Percentiles rank a stretch among this genome's conserved stretches.
These are phyloP conservation scores for Artemisia argyi DNA, from an alignment of 129 eudicot species.

Conservation along the genomic window DNA sequence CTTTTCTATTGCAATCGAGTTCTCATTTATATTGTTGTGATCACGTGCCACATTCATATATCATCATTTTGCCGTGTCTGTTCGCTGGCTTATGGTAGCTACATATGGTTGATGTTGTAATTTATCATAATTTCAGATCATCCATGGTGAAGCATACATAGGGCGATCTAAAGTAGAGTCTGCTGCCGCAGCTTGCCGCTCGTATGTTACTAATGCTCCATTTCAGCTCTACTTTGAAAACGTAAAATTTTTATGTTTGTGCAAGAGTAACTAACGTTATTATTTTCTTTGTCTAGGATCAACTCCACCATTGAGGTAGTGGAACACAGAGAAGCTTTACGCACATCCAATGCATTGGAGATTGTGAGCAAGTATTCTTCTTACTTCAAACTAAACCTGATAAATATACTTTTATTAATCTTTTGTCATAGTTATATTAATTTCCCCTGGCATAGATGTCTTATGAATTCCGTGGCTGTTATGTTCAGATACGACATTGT, in stretches of 20 bases:
- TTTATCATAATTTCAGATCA: slow-evolving; percentile 49
- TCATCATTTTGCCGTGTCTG: neutral
- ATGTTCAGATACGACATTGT: slow-evolving; percentile 75
- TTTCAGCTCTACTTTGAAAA: neutral
- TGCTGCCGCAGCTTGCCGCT: slow-evolving; percentile 96
- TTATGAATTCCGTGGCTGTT: slow-evolving; percentile 40
- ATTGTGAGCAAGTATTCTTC: slow-evolving; percentile 90
- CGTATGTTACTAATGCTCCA: slow-evolving; percentile 48
- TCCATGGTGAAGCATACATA: slow-evolving; percentile 85
- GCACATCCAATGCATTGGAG: slow-evolving; percentile 88
- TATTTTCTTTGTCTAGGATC: slow-evolving; percentile 44
- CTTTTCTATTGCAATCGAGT: slow-evolving; percentile 2
- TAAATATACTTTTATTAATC: neutral
- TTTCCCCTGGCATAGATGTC: slow-evolving; percentile 11
- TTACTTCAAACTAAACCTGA: neutral
- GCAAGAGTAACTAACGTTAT: neutral
- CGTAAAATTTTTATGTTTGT: neutral
- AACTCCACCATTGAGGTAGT: slow-evolving; percentile 76
- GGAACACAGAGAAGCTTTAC: slow-evolving; percentile 86
- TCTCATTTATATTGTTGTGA: neutral
- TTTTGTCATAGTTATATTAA: neutral
- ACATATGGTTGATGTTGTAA: slow-evolving; percentile 11
- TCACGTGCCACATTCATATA: neutral
- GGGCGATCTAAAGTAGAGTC: slow-evolving; percentile 95
- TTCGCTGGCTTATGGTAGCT: neutral